Evolutionary conservation across 441 rosid species (phyloP).

Genomic region (Erodium texanum): DNA sequence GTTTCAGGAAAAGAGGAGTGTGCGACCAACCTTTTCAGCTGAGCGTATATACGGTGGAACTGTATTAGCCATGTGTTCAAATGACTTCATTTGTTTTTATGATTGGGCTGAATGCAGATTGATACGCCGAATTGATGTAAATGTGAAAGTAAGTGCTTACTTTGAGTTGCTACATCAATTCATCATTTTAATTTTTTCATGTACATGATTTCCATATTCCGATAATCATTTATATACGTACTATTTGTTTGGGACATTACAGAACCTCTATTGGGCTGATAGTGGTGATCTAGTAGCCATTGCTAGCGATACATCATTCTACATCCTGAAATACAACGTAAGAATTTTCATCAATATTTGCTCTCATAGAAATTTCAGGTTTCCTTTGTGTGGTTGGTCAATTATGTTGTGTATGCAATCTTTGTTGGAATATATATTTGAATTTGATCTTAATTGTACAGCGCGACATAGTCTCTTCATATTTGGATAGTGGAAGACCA

Average conservation of each 20-base stretch:
- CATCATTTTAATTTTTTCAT: slow-evolving; percentile 13
- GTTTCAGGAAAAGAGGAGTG: slow-evolving; percentile 69
- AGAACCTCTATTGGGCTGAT: slow-evolving; percentile 99
- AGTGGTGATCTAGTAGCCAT: slow-evolving; percentile 97
- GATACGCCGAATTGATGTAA: slow-evolving; percentile 91
- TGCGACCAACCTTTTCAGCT: slow-evolving; percentile 85
- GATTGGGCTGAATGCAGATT: slow-evolving; percentile 99
- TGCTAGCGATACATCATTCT: slow-evolving; percentile 92
- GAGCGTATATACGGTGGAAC: slow-evolving; percentile 88
- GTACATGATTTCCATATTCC: slow-evolving; percentile 12
- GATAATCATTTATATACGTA: slow-evolving; percentile 9
- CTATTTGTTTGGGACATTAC: slow-evolving; percentile 25
- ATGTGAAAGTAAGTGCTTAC: slow-evolving; percentile 64
- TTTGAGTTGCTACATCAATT: slow-evolving; percentile 11
- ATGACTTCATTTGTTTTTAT: slow-evolving; percentile 94
- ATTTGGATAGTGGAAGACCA: slow-evolving; percentile 73
- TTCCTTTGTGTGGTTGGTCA: neutral
- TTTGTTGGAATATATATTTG: slow-evolving; percentile 9
- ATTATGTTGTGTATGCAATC: neutral
- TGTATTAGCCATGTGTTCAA: slow-evolving; percentile 92
- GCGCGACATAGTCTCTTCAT: slow-evolving; percentile 80
- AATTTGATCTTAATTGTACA: slow-evolving; percentile 31
- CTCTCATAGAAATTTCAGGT: slow-evolving; percentile 5
- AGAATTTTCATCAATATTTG: slow-evolving; percentile 18
- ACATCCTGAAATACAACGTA: slow-evolving; percentile 88